phyloP scores from a whole-genome alignment of 2,329 filamentous ascomycete species.

The Didymella pinodella region DNA sequence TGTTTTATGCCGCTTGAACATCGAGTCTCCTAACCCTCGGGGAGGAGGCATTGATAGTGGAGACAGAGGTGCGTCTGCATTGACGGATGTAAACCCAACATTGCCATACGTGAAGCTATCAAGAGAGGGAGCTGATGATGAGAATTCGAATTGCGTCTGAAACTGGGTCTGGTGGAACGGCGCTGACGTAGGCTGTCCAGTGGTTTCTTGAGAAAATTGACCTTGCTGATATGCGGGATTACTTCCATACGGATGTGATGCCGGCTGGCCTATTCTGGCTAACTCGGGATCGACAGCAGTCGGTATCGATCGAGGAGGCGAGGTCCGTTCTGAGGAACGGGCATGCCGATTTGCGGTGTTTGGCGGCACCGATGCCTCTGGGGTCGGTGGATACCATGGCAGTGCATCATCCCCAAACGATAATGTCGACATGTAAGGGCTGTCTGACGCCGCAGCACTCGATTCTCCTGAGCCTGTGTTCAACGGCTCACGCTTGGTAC shows the following conservation, averaged over 20 bases:
- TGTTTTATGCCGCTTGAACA: slow-evolving; percentile 35
- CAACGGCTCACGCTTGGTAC: slow-evolving; percentile 66
- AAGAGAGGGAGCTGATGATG: slow-evolving; percentile 31
- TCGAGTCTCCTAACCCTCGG: slow-evolving; percentile 24
- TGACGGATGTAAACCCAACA: slow-evolving; percentile 25
- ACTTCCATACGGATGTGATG: slow-evolving; percentile 25
- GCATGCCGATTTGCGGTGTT: slow-evolving; percentile 29
- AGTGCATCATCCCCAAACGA: slow-evolving; percentile 38
- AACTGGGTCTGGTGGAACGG: slow-evolving; percentile 31
- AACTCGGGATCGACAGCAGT: slow-evolving; percentile 41
- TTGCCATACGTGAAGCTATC: slow-evolving; percentile 28
- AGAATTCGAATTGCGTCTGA: slow-evolving; percentile 34
- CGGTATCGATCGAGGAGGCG: slow-evolving; percentile 31
- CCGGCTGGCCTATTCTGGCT: slow-evolving; percentile 29
- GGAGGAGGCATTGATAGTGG: slow-evolving; percentile 44
- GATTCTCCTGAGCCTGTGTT: slow-evolving; percentile 36
- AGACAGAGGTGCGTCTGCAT: slow-evolving; percentile 29
- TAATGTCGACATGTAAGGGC: slow-evolving; percentile 42
- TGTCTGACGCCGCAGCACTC: slow-evolving; percentile 29
- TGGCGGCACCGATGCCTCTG: slow-evolving; percentile 25
- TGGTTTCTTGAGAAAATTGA: slow-evolving; percentile 22
- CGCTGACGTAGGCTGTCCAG: slow-evolving; percentile 17
- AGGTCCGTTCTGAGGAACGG: slow-evolving; percentile 37
- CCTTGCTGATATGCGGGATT: slow-evolving; percentile 27
- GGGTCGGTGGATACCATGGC: slow-evolving; percentile 32